These are phyloP conservation scores for Sanghuangporus sanghuang DNA, from an alignment of 1,284 basidiomycete genomes.

Conservation along the genomic window DNA sequence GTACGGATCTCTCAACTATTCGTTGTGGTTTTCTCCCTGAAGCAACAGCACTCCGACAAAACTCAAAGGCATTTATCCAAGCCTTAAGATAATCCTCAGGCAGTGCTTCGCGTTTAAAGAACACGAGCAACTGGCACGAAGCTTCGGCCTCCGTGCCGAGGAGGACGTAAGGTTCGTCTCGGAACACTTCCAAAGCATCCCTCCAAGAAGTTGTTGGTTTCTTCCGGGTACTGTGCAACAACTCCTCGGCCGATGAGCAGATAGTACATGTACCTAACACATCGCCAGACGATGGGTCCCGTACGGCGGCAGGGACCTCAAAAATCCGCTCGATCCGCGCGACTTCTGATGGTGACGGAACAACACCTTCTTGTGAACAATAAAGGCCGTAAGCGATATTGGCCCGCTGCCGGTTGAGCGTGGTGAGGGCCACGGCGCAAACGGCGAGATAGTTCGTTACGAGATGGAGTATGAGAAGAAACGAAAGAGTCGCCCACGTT, in stretches of 20 bases:
- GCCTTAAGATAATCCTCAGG: slow-evolving; percentile 47
- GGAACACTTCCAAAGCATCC: slow-evolving; percentile 28
- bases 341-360: slow-evolving; percentile 17
- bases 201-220: slow-evolving; percentile 18
- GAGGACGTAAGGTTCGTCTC: slow-evolving; percentile 45
- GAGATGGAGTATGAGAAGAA: slow-evolving; percentile 50
- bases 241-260: slow-evolving; percentile 7
- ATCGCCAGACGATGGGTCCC: slow-evolving; percentile 16
- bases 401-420: slow-evolving; percentile 56
- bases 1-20: not conserved
- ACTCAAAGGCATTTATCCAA: slow-evolving; percentile 44
- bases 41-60: slow-evolving; percentile 17
- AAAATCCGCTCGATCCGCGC: slow-evolving; percentile 17
- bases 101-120: slow-evolving; percentile 44
- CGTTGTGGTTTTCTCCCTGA: not conserved
- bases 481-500: slow-evolving; percentile 47
- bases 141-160: slow-evolving; percentile 26
- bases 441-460: slow-evolving; percentile 57
- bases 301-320: not conserved
- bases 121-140: slow-evolving; percentile 30
- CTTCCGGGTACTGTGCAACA: not conserved
- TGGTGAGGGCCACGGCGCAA: slow-evolving; percentile 46
- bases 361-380: slow-evolving; percentile 16
- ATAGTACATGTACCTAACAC: slow-evolving; percentile 4
- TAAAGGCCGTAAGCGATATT: slow-evolving; percentile 47